phyloP scores from a whole-genome alignment of 805 yeast genomes.

The Hemisphaericaspora nanyangensis region DNA sequence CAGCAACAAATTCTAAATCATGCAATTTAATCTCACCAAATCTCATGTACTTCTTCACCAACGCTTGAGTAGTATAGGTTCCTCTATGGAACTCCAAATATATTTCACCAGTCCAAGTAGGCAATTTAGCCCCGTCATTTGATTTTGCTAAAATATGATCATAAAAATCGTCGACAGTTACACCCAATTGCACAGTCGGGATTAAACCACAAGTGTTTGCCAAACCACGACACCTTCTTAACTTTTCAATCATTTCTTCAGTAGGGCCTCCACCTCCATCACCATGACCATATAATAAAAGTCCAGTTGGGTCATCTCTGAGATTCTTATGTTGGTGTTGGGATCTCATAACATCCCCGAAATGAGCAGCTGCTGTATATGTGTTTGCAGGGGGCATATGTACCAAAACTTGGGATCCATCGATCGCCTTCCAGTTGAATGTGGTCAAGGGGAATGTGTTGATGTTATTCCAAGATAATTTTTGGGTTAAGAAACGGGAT shows the following conservation, averaged over 20 bases:
- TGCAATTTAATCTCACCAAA: conserved; percentile 70
- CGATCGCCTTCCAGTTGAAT: conserved; percentile 93
- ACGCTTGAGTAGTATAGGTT: conserved; percentile 92
- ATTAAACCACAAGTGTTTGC: conserved; percentile 68
- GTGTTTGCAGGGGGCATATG: conserved; percentile 99
- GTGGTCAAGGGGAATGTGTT: conserved; percentile 86
- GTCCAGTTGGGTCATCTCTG: conserved; percentile 74
- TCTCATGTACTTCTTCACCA: conserved; percentile 78
- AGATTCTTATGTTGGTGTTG: conserved; percentile 78
- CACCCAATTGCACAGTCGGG: conserved; percentile 78
- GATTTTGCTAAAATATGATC: conserved; percentile 60
- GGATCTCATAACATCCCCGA: conserved; percentile 87
- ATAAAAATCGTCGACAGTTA: conserved; percentile 77
- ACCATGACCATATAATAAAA: conserved; percentile 86
- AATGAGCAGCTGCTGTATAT: conserved; percentile 88
- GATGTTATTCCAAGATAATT: conserved; percentile 94
- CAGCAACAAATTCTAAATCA: conserved; percentile 81
- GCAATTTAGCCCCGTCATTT: conserved; percentile 61
- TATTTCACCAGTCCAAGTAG: conserved; percentile 90
- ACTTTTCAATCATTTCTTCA: conserved; percentile 86
- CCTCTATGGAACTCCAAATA: conserved; percentile 96
- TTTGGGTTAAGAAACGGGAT: conserved; percentile 84
- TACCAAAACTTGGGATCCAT: conserved; percentile 87
- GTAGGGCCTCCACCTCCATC: conserved; percentile 99
- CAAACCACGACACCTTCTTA: conserved; percentile 87